Base-by-base conservation (phyloP, 805 yeast genomes). In the Myxozyma melibiosi region DNA sequence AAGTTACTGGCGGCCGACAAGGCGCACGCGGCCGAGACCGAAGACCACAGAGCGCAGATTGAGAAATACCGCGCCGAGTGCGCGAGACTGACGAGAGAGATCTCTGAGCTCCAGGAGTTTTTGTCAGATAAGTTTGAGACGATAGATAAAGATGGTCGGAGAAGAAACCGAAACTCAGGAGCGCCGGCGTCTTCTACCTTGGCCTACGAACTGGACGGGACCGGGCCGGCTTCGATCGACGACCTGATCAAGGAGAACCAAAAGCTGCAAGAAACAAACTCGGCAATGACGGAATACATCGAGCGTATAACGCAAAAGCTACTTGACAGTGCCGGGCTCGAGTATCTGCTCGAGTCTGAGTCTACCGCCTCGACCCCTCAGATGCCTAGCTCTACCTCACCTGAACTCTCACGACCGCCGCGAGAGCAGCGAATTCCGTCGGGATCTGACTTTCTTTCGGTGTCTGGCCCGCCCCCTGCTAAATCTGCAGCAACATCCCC, bases 261-360 rank as follows among this genome's bases (percentile, higher is more conserved):
- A 3, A 35, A 51, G 20, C 48, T 58, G 4, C 49, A 33, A 31
- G 63, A 58, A 28, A 28, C 52, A 3, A 58, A 58, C 39, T 16
- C 20, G 27, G 54, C 57, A 6, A 56, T 58, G 60, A 48, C 52
- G 30, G n/a, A 53, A 4, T 58, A 58, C 24, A 58, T 58, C 25
- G 63, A 51, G n/a, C 53, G 59, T 24, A 51, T 58, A n/a, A 39
- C 51, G n/a, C 57, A 58, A 28, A 54, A 45, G 50, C 44, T 58
- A 5, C 57, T 58, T 11, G 57, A 51, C 24, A 44, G 43, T 44
- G 22, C 39, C 14, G 47, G 37, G 11, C 56, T 58, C 13, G 57
- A 55, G 14, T 43, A 58, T 56, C 53, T 58, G n/a, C 52, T 58
- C 9, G 63, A 58, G 33, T 47, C 60, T 4, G 47, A 53, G 4